Base-by-base conservation (phyloP, 345 rosid species). In the Angophora floribunda region DNA sequence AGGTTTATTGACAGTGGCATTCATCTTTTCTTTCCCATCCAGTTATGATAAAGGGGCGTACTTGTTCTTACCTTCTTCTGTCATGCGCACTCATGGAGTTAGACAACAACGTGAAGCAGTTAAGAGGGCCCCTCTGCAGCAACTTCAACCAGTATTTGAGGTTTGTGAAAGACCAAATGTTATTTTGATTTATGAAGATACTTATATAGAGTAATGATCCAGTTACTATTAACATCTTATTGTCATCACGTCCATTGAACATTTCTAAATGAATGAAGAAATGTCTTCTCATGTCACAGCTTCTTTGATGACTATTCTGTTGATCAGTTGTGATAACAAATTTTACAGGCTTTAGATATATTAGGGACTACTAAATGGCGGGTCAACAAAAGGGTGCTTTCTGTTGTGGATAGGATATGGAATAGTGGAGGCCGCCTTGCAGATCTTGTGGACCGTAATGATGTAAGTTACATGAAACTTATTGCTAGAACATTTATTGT, bases 281-380 rank as follows among this genome's bases (percentile, higher is more conserved):
- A 75, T 75, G 82, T 75, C 82, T 75, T 70, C 45, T 55, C 61
- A 63, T n/a, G 15, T 63, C 41, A 67, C 79, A 36, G 47, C 47
- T 11, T 28, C 84, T 41, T 41, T 75, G 84, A 75, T 75, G 49
- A 41, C 84, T 75, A 75, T 75, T 75, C 26, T 41, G 49, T 75
- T 75, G 47, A 30, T 85, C 65, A 32, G 44, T 85, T 85, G 86
- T 85, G 19, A 36, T 41, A 6, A 85, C 51, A 26, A 88, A 89
- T 90, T 86, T 94, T 75, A 9, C 84, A 98, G 99, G 99, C 99
- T 59, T 91, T 98, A 89, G 94, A 98, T 94, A 96, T 97, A 13
- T 95, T 98, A n/a, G 99, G 99, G 93, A 94, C 93, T 89, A 94
- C 99, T 84, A 98, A 95, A 89, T 98, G 99, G 99, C 95, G 98